A percentile compares a stretch with the other conserved stretches of the same genome.
phyloP scores from a whole-genome alignment of 306 rosid genomes.

The Cicer judaicum region DNA sequence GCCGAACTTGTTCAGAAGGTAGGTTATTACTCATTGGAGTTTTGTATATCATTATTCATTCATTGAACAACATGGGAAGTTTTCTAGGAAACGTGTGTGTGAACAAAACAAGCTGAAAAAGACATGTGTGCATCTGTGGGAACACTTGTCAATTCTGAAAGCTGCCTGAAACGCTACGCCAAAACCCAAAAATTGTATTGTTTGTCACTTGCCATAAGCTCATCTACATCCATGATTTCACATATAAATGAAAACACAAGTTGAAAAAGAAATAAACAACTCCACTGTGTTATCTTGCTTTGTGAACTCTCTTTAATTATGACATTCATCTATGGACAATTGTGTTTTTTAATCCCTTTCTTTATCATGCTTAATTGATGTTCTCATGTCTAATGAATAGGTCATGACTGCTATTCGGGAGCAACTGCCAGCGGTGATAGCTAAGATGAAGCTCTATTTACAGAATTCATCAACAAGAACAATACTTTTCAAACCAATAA shows the following conservation, averaged over 20 bases:
- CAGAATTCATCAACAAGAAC: constrained; percentile 86
- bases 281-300: constrained; percentile 13
- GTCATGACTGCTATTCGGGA: constrained; percentile 77
- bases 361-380: constrained; percentile 36
- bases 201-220: constrained; percentile 8
- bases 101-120: background rate
- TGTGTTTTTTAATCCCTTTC: constrained; percentile 17
- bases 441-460: constrained; percentile 93
- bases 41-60: constrained; percentile 10
- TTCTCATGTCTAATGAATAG: constrained; percentile 53
- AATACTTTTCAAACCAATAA: constrained; percentile 94
- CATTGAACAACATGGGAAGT: constrained; percentile 18
- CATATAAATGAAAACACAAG: constrained; percentile 18
- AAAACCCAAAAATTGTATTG: background rate
- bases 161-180: background rate
- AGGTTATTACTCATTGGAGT: constrained; percentile 34
- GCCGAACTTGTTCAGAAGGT: constrained; percentile 95
- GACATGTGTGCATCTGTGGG: background rate
- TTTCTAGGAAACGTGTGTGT: background rate
- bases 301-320: background rate
- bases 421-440: constrained; percentile 78
- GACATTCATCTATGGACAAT: constrained; percentile 9
- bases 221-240: constrained; percentile 29
- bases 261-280: constrained; percentile 2
- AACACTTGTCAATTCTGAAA: background rate